Evolutionary conservation across 1,139 yeast species (phyloP).

Genomic region (Magnusiomyces suaveolens): DNA sequence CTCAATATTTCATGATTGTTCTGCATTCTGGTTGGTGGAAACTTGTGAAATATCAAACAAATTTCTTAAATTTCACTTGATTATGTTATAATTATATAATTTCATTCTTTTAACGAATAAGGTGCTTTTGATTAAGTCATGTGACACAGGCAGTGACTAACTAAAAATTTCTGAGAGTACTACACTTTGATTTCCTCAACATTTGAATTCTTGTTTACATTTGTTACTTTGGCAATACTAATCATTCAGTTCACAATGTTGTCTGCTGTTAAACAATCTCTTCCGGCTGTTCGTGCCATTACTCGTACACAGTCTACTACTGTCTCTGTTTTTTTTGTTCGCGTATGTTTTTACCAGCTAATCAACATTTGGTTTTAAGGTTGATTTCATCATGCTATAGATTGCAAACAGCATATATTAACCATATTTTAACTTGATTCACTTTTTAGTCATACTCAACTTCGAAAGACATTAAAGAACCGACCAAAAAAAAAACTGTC

Average conservation of each 20-base stretch:
- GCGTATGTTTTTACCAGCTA: slow-evolving; percentile 8
- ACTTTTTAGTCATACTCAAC: neutral
- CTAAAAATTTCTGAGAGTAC: no score
- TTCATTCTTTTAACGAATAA: no score
- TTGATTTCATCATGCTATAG: no score
- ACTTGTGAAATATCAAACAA: neutral
- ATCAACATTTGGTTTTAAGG: no score
- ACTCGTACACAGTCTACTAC: slow-evolving; percentile 6
- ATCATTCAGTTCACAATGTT: neutral
- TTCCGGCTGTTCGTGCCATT: slow-evolving; percentile 7
- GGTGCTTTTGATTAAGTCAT: neutral
- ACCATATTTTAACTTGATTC: no score
- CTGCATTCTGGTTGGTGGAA: neutral
- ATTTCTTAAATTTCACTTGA: no score
- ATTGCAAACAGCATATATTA: no score
- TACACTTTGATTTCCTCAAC: no score
- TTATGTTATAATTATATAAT: neutral
- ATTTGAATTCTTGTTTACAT: neutral
- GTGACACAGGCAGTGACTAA: neutral
- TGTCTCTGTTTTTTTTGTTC: slow-evolving; percentile 4
- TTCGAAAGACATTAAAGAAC: neutral
- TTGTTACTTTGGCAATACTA: neutral
- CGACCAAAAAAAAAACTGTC: neutral
- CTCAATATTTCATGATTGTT: neutral
- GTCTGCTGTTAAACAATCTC: neutral